Base-by-base conservation (phyloP, 192 early-diverging fungal species). In the Coemansia sp. region DNA sequence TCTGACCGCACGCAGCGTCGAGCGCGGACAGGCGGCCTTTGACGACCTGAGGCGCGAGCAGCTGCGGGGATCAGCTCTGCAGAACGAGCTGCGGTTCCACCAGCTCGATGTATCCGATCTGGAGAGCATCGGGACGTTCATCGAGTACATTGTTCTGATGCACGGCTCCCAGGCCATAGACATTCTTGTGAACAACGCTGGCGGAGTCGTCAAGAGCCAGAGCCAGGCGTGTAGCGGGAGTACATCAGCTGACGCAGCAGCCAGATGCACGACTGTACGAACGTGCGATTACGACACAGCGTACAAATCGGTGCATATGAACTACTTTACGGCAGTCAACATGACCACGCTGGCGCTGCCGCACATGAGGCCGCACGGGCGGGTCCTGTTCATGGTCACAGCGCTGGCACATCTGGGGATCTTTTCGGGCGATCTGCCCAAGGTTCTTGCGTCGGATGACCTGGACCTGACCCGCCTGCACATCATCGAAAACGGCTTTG, bases 371-470 rank as follows among this genome's bases (percentile, higher is more conserved):
- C 34, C 19, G 4, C 36, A 31, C 33, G 70, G 70, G 2, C 67
- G 76, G 2, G 56, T 79, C 2, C 55, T 73, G 45, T 79, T 79
- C 50, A 60, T 79, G 64, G 76, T 67, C 15, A 70, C 76, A 31
- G 76, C 76, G 19, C 48, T 79, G 63, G 76, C 70, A 13, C 76
- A 79, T 40, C 50, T 79, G 67, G 76, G 76, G 20, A 79, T 79
- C 8, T 79, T 79, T 38, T 79, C 70, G 36, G 76, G 76, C 53
- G 76, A 79, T 23, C 48, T 79, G 38, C 67, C 76, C 2, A 68
- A 68, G 2, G 76, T 79, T 15, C 64, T 79, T 53, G 68, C 64
- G 3, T 73, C 70, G 6, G 70, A 73, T 14, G 70, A 70, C 14
- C 59, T 79, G 29, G 68, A 40, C 4, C 47, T 70, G n/a, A 48